phyloP scores from a whole-genome alignment of 352 stramenopile genomes.

The Globisporangium polare region DNA sequence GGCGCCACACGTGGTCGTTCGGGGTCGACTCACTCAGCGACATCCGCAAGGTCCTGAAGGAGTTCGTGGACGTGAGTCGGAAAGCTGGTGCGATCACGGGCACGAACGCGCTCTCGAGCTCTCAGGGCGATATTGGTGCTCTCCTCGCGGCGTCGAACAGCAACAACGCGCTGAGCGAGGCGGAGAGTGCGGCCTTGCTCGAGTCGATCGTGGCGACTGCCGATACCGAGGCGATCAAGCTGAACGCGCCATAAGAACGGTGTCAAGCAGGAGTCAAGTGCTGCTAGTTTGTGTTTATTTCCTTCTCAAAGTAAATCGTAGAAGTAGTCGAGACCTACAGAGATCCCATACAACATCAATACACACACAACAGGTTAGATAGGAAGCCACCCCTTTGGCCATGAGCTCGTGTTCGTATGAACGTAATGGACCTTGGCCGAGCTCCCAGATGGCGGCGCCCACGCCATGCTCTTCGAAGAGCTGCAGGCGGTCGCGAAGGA shows the following conservation, averaged over 20 bases:
- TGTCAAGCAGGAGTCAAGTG: neutral
- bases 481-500: slow-evolving; percentile 59
- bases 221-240: neutral
- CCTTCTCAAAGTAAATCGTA: slow-evolving; percentile 39
- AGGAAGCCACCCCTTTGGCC: neutral
- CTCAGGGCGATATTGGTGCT: neutral
- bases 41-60: slow-evolving; percentile 65
- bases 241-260: neutral
- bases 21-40: slow-evolving; percentile 65
- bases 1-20: slow-evolving; percentile 48
- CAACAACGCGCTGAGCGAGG: slow-evolving; percentile 7
- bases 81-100: slow-evolving; percentile 21
- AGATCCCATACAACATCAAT: neutral
- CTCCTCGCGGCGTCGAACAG: neutral
- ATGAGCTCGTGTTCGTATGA: neutral
- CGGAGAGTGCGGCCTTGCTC: slow-evolving; percentile 4
- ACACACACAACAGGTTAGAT: slow-evolving; percentile 5
- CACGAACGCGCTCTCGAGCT: neutral
- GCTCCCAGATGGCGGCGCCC: slow-evolving; percentile 69
- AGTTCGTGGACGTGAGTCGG: slow-evolving; percentile 60
- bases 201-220: neutral
- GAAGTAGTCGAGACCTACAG: slow-evolving; percentile 72
- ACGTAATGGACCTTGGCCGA: slow-evolving; percentile 58
- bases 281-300: slow-evolving; percentile 2
- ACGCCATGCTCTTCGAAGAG: slow-evolving; percentile 47